Base-by-base conservation (phyloP, 257 asterid genomes). In the Primulina eburnea region DNA sequence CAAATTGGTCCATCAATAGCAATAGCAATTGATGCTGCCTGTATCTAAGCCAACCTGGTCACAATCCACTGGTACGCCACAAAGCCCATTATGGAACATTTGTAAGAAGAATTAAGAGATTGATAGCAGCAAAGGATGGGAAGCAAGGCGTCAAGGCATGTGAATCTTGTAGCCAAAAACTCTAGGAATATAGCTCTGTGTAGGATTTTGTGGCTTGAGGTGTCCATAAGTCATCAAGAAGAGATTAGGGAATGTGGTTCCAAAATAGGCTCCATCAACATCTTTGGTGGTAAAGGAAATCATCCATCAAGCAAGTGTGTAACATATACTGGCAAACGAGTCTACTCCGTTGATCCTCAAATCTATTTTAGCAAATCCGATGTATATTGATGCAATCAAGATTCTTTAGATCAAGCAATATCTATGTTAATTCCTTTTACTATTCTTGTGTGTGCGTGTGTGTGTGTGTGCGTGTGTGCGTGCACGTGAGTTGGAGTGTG, bases 171-270 rank as follows among this genome's bases (percentile, higher is more conserved):
- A 93, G 62, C 98, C 98, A 53, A 90, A 93, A 63, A 90, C 97
- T 79, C 94, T 80, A 26, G 93, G 94, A 10, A 86, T 86, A 65
- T 92, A 92, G 85, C 66, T 88, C 75, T 92, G 96, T 18, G 83
- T 74, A 5, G 96, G 86, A 80, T 87, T 90, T 77, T 85, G 96
- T 60, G 97, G 95, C 83, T 87, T 92, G 77, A 90, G 90, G 84
- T 92, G 95, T 56, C 96, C 98, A 28, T 90, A 87, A 1, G 96
- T 87, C 98, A 90, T 90, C 90, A 85, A 83, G 84, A 88, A 92
- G 64, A 92, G 93, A 73, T 90, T 93, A 40, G 97, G 97, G 74
- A 90, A 90, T n/a, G 97, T 91, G n/a, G 96, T 89, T 47, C 97
- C 97, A 28, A 91, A 89, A 78, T 89, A 91, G n/a, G 95, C 89